A percentile compares a stretch with the other conserved stretches of the same genome.
phyloP scores from a whole-genome alignment of 2,329 filamentous ascomycete genomes.

The Fusarium mundagurra region DNA sequence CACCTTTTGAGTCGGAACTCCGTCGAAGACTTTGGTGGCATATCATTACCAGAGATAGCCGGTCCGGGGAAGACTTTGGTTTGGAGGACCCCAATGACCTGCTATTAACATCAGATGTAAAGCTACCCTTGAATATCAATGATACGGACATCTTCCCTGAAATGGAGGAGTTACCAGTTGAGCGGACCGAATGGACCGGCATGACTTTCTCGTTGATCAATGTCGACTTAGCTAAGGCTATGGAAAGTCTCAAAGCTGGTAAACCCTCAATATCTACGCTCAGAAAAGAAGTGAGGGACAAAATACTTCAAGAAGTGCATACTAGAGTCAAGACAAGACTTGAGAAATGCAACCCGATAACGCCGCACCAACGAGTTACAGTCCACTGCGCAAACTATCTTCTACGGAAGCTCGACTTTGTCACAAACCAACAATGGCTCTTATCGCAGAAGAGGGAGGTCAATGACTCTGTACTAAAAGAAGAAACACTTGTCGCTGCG shows the following conservation, averaged over 20 bases:
- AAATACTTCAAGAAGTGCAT: not conserved
- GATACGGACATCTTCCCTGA: not conserved
- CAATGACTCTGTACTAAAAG: not conserved
- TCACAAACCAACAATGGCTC: not conserved
- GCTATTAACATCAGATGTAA: not conserved
- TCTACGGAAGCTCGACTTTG: not conserved
- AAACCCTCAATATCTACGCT: fast-evolving
- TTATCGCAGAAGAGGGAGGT: not conserved
- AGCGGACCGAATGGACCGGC: not conserved
- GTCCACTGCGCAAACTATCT: not conserved
- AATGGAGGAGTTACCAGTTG: not conserved
- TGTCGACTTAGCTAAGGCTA: not conserved
- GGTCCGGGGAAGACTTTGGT: not conserved
- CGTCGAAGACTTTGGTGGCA: conserved; percentile 15
- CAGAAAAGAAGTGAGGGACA: not conserved
- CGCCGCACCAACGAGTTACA: not conserved
- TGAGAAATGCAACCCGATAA: not conserved
- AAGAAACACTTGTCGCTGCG: not conserved
- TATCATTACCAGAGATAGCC: not conserved
- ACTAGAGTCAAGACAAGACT: not conserved
- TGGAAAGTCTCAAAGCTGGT: not conserved
- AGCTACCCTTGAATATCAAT: not conserved
- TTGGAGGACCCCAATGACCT: not conserved
- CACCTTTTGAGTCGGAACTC: not conserved
- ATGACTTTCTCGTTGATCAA: not conserved